Percentiles rank a stretch among this genome's conserved stretches.
Conservation (phyloP, 805 yeast species). For the Candida patagonica region DNA sequence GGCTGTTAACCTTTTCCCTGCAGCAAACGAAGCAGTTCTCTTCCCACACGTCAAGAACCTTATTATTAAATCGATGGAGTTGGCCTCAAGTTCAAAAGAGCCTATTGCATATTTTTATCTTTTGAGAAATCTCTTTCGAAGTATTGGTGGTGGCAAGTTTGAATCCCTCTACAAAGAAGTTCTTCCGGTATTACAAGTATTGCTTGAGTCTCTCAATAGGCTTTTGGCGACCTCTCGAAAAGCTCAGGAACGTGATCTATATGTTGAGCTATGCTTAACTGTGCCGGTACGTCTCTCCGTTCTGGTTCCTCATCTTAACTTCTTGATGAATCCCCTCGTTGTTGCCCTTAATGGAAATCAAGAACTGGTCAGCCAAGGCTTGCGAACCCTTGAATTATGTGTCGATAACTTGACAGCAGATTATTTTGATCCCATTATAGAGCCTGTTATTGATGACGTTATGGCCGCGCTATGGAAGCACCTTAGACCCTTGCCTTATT, state of each 20-base stretch:
- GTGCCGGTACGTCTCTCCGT: conserved; percentile 94
- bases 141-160: conserved; percentile 95
- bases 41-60: conserved; percentile 80
- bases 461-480: conserved; percentile 91
- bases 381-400: conserved; percentile 88
- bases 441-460: conserved; percentile 90
- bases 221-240: conserved; percentile 74
- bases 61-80: conserved; percentile 67
- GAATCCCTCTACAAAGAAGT: conserved; percentile 89
- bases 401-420: conserved; percentile 95
- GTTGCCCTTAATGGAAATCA: conserved; percentile 83
- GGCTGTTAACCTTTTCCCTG: conserved; percentile 89
- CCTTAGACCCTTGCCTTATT: conserved; percentile 83
- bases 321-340: conserved; percentile 84
- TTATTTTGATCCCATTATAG: conserved; percentile 93
- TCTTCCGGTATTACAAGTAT: conserved; percentile 78
- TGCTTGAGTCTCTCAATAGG: conserved; percentile 76
- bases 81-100: conserved; percentile 78
- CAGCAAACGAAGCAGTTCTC: conserved; percentile 74
- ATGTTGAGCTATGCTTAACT: conserved; percentile 88
- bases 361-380: conserved; percentile 88
- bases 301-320: conserved; percentile 83
- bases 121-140: conserved; percentile 80
- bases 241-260: conserved; percentile 86
- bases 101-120: conserved; percentile 85